phyloP scores from a whole-genome alignment of 164 flowering plant genomes.

The Tetracentron sinense region DNA sequence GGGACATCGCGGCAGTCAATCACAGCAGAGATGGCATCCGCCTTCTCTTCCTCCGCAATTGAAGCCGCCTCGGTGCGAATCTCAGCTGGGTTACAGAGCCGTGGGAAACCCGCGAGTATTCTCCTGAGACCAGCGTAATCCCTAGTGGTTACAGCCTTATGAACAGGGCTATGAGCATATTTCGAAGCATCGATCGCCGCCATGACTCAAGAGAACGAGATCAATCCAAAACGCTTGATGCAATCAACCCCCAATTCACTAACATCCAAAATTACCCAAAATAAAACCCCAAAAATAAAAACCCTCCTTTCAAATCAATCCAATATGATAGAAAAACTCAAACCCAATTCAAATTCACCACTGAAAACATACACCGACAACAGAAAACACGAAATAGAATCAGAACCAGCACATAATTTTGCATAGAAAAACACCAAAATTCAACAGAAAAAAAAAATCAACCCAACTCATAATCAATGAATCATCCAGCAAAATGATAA shows the following conservation, averaged over 20 bases:
- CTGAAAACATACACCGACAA: neutral
- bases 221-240: constrained; percentile 3
- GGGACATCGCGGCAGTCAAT: constrained; percentile 83
- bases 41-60: constrained; percentile 62
- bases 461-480: constrained; percentile 11
- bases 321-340: neutral
- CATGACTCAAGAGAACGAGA: constrained; percentile 30
- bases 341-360: constrained; percentile 10
- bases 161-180: constrained; percentile 71
- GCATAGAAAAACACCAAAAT: neutral
- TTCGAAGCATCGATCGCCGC: constrained; percentile 41
- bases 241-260: constrained; percentile 11
- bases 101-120: constrained; percentile 55
- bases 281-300: neutral
- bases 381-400: constrained; percentile 1
- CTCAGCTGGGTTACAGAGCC: constrained; percentile 51
- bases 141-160: constrained; percentile 49
- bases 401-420: neutral
- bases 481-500: constrained; percentile 3
- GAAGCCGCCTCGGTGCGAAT: constrained; percentile 55
- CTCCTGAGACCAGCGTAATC: constrained; percentile 57
- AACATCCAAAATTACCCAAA: constrained; percentile 7
- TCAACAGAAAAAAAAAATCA: constrained; percentile 8
- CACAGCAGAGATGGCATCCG: constrained; percentile 60
- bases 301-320: constrained; percentile 3